phyloP scores from a whole-genome alignment of 2,329 filamentous ascomycete genomes.

The Fusarium sp. region DNA sequence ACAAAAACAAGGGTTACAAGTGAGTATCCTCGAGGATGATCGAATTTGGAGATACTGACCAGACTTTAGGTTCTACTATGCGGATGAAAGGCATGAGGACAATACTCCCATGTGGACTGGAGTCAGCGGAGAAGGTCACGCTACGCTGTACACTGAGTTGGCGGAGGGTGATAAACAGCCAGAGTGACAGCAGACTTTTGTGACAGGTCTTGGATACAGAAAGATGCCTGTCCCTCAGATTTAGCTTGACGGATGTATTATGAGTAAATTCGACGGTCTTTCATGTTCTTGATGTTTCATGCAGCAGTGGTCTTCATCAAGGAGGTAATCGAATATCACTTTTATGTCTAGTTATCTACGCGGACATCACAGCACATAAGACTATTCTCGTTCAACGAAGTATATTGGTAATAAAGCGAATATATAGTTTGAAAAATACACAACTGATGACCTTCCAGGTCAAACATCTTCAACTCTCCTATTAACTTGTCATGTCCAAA shows the following conservation, averaged over 20 bases:
- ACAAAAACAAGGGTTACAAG: slow-evolving; percentile 11
- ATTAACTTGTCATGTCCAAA: not conserved
- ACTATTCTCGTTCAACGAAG: slow-evolving; percentile 7
- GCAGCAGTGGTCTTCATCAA: no score
- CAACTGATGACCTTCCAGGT: not conserved
- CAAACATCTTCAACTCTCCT: slow-evolving; percentile 10
- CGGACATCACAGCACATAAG: no score
- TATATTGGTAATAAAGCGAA: slow-evolving; percentile 12
- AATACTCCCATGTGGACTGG: slow-evolving; percentile 16
- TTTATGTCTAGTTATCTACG: no score
- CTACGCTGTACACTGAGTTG: slow-evolving; percentile 13
- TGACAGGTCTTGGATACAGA: slow-evolving; percentile 13
- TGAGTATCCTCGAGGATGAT: accelerated
- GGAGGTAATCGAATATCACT: not conserved
- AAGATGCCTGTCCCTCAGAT: slow-evolving; percentile 6
- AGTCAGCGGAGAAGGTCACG: not conserved
- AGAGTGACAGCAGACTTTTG: slow-evolving; percentile 28
- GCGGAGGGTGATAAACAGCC: not conserved
- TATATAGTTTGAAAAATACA: slow-evolving; percentile 11
- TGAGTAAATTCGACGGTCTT: no score
- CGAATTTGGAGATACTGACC: not conserved
- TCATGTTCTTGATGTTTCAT: no score
- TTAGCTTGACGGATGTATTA: not conserved
- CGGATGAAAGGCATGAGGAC: slow-evolving; percentile 21
- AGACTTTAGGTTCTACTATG: slow-evolving; percentile 7